A percentile compares a stretch with the other conserved stretches of the same genome.
phyloP scores from a whole-genome alignment of 208 protist species.

The Kentomonas sorsogonicus region DNA sequence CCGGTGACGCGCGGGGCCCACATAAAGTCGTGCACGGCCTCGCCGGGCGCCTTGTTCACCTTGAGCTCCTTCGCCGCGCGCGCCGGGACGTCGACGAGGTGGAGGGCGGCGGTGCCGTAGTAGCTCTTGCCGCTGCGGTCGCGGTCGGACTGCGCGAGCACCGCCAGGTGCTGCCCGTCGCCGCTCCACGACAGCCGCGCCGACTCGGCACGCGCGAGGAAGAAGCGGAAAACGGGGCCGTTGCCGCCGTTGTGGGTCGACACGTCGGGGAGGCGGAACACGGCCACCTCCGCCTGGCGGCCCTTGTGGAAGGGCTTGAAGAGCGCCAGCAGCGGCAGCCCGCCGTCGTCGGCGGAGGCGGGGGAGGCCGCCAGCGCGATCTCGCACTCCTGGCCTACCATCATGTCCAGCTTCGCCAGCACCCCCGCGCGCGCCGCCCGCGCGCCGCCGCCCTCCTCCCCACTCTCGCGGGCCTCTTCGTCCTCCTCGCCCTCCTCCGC shows the following conservation, averaged over 20 bases:
- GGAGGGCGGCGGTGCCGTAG: slow-evolving; percentile 77
- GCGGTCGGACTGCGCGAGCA: slow-evolving; percentile 74
- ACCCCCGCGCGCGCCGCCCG: slow-evolving; percentile 46
- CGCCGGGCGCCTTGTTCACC: slow-evolving; percentile 52
- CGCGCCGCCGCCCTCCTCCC: slow-evolving; percentile 5
- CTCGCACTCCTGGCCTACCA: slow-evolving; percentile 76
- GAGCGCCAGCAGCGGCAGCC: slow-evolving; percentile 61
- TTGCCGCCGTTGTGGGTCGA: no score
- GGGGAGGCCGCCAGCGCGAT: slow-evolving; percentile 58
- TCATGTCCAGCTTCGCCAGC: slow-evolving; percentile 70
- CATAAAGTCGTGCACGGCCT: slow-evolving; percentile 85
- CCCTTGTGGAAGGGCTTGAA: slow-evolving; percentile 86
- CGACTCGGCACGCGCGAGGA: slow-evolving; percentile 68
- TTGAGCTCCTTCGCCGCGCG: slow-evolving; percentile 60
- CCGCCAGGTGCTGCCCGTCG: slow-evolving; percentile 56
- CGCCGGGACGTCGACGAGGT: slow-evolving; percentile 69
- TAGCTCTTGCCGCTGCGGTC: slow-evolving; percentile 85
- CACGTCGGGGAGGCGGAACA: slow-evolving; percentile 78
- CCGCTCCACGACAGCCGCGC: slow-evolving; percentile 59
- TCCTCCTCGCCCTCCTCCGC: slow-evolving; percentile 12
- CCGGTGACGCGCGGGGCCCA: slow-evolving; percentile 65
- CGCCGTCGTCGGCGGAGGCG: slow-evolving; percentile 21
- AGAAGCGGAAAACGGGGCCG: slow-evolving; percentile 47
- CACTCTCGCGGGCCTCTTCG: neutral
- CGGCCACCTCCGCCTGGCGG: slow-evolving; percentile 43